Conservation (phyloP, 306 rosid species). For the Medicago arabica region DNA sequence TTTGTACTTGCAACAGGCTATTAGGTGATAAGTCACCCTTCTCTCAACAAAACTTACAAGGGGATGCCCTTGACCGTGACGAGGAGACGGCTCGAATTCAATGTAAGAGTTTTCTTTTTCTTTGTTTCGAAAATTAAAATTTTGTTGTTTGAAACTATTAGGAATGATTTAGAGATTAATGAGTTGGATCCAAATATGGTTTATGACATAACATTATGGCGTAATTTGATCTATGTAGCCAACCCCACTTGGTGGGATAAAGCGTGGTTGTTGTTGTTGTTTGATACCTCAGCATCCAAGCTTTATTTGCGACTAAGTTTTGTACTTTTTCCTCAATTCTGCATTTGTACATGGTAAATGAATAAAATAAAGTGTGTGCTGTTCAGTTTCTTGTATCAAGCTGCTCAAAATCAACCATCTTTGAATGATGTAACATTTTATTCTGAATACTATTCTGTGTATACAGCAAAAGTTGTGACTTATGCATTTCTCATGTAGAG, state of each 20-base stretch:
- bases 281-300: neutral
- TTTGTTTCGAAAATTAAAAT: neutral
- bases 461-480: no score
- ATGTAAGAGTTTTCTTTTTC: slow-evolving; percentile 50
- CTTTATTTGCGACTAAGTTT: neutral
- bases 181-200: no score
- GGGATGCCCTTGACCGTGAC: slow-evolving; percentile 80
- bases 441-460: no score
- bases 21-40: slow-evolving; percentile 93
- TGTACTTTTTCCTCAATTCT: neutral
- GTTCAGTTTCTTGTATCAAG: neutral
- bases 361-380: neutral
- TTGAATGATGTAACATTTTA: neutral
- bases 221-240: no score
- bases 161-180: no score
- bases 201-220: no score
- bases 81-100: slow-evolving; percentile 94
- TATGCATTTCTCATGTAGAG: no score
- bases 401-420: slow-evolving; percentile 28
- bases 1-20: slow-evolving; percentile 50
- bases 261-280: neutral
- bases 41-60: slow-evolving; percentile 81
- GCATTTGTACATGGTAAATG: slow-evolving; percentile 5
- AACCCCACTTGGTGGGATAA: no score
- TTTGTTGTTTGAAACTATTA: neutral